Evolutionary conservation across 1,284 basidiomycete species (phyloP), one percentile per base, ranked within the genome.

Genomic region (Irpex sp.): DNA sequence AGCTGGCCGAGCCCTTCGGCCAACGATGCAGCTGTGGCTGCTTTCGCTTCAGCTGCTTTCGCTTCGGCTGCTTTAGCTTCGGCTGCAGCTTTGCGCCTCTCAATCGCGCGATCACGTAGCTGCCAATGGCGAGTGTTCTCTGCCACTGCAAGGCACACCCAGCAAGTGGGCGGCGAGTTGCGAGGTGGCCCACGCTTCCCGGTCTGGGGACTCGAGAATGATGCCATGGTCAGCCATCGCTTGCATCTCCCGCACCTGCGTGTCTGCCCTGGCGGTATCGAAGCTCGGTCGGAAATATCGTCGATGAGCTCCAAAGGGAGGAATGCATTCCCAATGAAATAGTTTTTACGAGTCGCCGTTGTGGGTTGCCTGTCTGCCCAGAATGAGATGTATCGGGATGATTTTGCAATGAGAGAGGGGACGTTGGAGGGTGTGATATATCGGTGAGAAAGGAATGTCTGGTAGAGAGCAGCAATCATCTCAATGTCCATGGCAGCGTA

Each of bases 401-500:
- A 47, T n/a, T 47, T 47, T 47, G n/a, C 40, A 13, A 5, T n/a
- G 40, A 47, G 40, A n/a, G 40, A 47, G 11, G n/a, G 0, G 13
- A 11, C 19, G 2, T 52, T 31, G 26, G 9, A 19, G 9, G 17
- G 17, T 2, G 51, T 3, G n/a, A 60, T 64, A 11, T 60, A 64
- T n/a, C 59, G 13, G 26, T 1, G 49, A 7, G 38, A 19, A 15
- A 56, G 6, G 31, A 64, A 57, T 5, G 17, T 8, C n/a, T 15
- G 6, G 51, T 61, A 64, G 17, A 64, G 26, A 13, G 15, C 21
- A 15, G 31, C 19, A 31, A 64, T 64, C 44, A 61, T 51, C 11
- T 52, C 37, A 4, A 61, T 44, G 21, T 64, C 62, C 52, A 36
- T 58, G 13, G 44, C 54, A 26, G 62, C 62, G 26, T 60, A 64